Percentiles rank a stretch among this genome's conserved stretches.
phyloP scores from a whole-genome alignment of 257 asterid species.

The Primulina huaijiensis region DNA sequence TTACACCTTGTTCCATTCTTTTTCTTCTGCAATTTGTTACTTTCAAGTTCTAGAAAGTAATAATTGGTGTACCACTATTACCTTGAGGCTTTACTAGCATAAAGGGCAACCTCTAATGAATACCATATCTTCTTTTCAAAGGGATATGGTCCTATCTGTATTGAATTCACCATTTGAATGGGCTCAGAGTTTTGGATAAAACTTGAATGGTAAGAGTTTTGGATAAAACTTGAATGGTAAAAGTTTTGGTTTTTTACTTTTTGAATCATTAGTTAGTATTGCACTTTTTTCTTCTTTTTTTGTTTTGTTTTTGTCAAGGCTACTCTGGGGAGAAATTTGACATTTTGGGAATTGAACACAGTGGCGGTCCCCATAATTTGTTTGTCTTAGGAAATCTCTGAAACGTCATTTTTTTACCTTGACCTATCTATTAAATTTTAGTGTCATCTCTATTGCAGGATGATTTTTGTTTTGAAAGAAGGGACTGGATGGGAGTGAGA shows the following conservation, averaged over 20 bases:
- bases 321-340: background rate
- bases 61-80: background rate
- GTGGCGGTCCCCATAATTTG: background rate
- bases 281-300: background rate
- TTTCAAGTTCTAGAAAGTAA: background rate
- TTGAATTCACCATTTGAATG: background rate
- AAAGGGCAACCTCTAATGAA: background rate
- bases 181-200: background rate
- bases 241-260: background rate
- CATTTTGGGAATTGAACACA: background rate
- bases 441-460: constrained; percentile 37
- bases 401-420: background rate
- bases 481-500: constrained; percentile 75
- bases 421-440: background rate
- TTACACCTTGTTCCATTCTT: background rate
- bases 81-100: background rate
- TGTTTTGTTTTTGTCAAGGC: background rate
- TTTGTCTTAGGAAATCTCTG: background rate
- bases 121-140: background rate
- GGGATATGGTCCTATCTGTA: background rate
- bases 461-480: constrained; percentile 74
- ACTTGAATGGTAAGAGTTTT: background rate
- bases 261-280: background rate
- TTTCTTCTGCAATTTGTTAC: background rate
- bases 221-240: background rate